phyloP scores from a whole-genome alignment of 305 asterid species.

The Andrographis paniculata region DNA sequence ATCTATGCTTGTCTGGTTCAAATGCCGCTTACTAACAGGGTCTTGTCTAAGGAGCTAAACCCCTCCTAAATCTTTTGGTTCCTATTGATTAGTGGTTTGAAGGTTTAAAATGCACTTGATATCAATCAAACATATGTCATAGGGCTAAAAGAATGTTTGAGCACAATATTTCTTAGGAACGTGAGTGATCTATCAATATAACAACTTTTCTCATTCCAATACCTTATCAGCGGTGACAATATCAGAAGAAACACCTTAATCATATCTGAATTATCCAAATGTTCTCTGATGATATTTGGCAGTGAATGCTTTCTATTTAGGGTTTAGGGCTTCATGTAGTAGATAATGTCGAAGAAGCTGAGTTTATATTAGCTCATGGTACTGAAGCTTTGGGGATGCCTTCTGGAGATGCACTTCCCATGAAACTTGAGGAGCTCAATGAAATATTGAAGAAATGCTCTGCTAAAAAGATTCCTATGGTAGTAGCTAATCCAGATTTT shows the following conservation, averaged over 20 bases:
- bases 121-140: too few relatives aligned
- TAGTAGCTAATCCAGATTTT: constrained; percentile 97
- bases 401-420: constrained; percentile 64
- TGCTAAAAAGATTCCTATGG: constrained; percentile 79
- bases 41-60: too few relatives aligned
- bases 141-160: too few relatives aligned
- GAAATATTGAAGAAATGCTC: constrained; percentile 64
- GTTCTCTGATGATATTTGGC: not conserved
- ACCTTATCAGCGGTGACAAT: not conserved
- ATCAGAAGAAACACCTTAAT: not conserved
- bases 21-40: too few relatives aligned
- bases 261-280: not conserved
- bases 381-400: constrained; percentile 92
- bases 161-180: too few relatives aligned
- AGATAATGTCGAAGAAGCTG: constrained; percentile 68
- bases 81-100: too few relatives aligned
- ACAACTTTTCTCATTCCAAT: not conserved
- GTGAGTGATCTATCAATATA: too few relatives aligned
- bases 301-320: constrained; percentile 20
- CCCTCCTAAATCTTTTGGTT: too few relatives aligned
- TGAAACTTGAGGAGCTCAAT: constrained; percentile 67
- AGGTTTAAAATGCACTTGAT: too few relatives aligned
- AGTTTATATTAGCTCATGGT: constrained; percentile 85
- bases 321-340: constrained; percentile 84
- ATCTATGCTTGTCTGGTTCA: too few relatives aligned